Evolutionary conservation across 768 basidiomycete genomes (phyloP), one percentile per base, ranked within the genome.

Genomic region (Mrakia gelida): DNA sequence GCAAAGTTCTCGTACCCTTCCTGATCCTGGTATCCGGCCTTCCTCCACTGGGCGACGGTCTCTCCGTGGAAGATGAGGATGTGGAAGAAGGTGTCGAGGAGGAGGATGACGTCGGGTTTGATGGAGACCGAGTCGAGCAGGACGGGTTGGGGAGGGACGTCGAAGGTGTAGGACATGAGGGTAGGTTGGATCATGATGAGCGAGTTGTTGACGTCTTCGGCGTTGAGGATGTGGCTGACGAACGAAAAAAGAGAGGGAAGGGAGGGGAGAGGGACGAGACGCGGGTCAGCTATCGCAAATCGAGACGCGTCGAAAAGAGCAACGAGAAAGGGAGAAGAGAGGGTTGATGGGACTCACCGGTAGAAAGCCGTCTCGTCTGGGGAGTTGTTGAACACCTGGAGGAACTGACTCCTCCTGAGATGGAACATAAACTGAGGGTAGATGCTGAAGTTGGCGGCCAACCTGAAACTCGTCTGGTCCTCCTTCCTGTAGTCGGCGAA

Each of bases 361-460:
- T 98, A 98, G 88, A 96, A 98, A 21, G 95, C 97, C 28, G 95
- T 98, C 87, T 99, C 97, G 84, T 99, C 97, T 15, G 97, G 97
- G 88, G 94, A 95, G 87, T 98, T 99, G 85, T 98, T 98, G 86
- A 98, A 98, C 75, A 98, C 95, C 85, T 99, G 97, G 84, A 99
- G 87, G 87, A 99, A 98, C 86, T 98, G 96, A 88, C 93, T 94
- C 84, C 97, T 87, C 78, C 96, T 88, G 79, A 99, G 85, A 86
- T 99, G 97, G 91, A 98, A 99, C 97, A 98, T 99, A 87, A 99
- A 99, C 83, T 98, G 97, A 23, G 97, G 97, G 84, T 99, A 99
- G 82, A 99, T 98, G 84, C 92, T 93, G 86, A 99, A 98, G 85
- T 97, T 97, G 84, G 97, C 95, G 75, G 90, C 88, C 80, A 99